Evolutionary conservation across 768 basidiomycete species (phyloP), one percentile per base, ranked within the genome.

Genomic region (Gelatoporia subvermispora): DNA sequence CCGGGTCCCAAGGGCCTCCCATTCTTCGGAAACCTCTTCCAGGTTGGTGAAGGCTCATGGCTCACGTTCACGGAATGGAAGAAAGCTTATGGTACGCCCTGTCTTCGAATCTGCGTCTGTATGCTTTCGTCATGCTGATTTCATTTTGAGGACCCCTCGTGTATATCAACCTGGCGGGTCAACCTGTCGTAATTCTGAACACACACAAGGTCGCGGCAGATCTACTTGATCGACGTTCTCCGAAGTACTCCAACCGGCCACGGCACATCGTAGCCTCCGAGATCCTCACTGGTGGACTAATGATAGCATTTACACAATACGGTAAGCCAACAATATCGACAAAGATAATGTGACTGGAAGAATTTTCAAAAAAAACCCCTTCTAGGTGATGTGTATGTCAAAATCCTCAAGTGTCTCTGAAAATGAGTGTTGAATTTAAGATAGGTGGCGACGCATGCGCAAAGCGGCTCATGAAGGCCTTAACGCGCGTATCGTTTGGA

Each of bases 181-280:
- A 43, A 15, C 41, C 55, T 11, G 35, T 60, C 25, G 47, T 68
- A 8, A 42, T 68, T 25, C 49, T 68, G 39, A 65, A 64, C 47
- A 57, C 57, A 24, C 49, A 57, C 22, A 55, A 64, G 35, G 60
- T 53, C 20, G 63, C 60, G 1, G 47, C 49, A 5, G 66, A 67
- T 24, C 56, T 67, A 11, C 54, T 65, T 3, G 66, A 66, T 18
- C 50, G 56, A 35, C 54, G 61, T 8, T 55, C 62, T 10, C 41
- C 53, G 11, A 63, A 64, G 17, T 67, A 67, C 36, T 65, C 63
- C 3, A 57, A 57, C 36, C 45, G 67, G 34, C 47, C 55, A 18
- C 37, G 31, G 34, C 43, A 43, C 25, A 49, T 56, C 31, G 51
- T 56, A 17, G 55, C 55, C 5, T 50, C 53, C 3, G 48, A 56